Evolutionary conservation across 177 flowering plant species (phyloP), one percentile per base, ranked within the genome.

Genomic region (Vitis hybrid): DNA sequence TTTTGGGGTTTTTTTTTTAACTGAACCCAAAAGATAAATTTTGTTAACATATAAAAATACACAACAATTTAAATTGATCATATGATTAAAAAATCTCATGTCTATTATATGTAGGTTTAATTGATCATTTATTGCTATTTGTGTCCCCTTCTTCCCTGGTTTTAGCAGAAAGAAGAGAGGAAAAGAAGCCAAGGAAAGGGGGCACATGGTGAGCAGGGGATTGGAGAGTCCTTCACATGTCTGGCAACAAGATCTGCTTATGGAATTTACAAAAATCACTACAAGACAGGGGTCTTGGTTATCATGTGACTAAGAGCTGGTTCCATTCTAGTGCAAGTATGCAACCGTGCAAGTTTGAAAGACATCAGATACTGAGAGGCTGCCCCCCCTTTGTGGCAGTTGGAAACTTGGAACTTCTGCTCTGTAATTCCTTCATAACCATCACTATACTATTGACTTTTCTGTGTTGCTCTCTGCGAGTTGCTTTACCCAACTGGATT

Each of bases 171-270:
- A 35, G 46, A 35, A 58, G 19, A 6, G 56, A 40, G 56, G 58
- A 18, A 12, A 51, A 70, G 68, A 70, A 18, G 62, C 58, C 57
- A 62, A 35, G 61, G 56, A 40, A 61, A 66, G 51, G 65, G 66
- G 30, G 83, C 85, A 84, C 85, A 80, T 84, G 82, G 71, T 32
- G 30, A 78, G 62, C 82, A 74, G 78, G 75, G 78, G 49, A 70
- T 78, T 76, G 77, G 80, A 48, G 67, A 69, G 74, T 55, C 21
- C 72, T 71, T 79, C 82, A 80, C 85, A 80, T 82, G 85, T 67
- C 71, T 72, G 63, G 69, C 76, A 77, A 70, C 70, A 66, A 67
- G 75, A 72, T 69, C 77, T 72, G 74, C 51, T 57, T 64, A 50
- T 74, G 72, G 72, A 77, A 77, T 66, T 35, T 77, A 65, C 78